phyloP scores from a whole-genome alignment of 495 filamentous ascomycete species.

The Aspergillus avenaceus region DNA sequence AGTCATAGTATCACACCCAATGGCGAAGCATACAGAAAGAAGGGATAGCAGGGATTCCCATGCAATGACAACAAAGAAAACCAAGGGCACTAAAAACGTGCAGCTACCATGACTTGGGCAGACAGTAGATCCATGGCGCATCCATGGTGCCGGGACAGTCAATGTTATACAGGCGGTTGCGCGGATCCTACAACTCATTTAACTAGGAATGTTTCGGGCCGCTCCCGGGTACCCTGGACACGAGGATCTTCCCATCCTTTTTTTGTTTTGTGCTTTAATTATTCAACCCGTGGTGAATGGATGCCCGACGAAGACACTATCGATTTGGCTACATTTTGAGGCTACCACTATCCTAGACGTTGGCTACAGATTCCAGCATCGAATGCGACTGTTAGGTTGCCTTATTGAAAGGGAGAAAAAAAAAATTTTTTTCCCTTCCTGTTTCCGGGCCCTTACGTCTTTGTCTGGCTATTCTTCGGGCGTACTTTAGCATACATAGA shows the following conservation, averaged over 20 bases:
- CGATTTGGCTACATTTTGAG: background rate
- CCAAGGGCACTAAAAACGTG: slow-evolving; percentile 10
- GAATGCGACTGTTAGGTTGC: background rate
- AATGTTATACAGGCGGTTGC: slow-evolving; percentile 11
- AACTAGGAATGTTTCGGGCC: slow-evolving; percentile 15
- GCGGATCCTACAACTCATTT: slow-evolving; percentile 16
- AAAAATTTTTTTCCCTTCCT: too few relatives aligned
- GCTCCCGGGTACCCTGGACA: slow-evolving; percentile 11
- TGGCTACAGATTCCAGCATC: background rate
- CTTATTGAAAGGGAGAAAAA: too few relatives aligned
- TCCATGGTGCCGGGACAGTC: slow-evolving; percentile 13
- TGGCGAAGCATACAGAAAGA: background rate
- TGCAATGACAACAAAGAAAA: background rate
- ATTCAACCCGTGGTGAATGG: background rate
- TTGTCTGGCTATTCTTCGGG: background rate
- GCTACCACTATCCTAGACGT: background rate
- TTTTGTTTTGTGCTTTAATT: background rate
- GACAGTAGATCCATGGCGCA: slow-evolving; percentile 13
- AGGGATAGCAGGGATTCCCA: slow-evolving; percentile 4
- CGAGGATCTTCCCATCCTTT: background rate
- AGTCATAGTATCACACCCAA: background rate
- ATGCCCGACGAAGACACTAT: background rate
- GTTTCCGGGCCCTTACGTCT: background rate
- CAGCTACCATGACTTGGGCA: slow-evolving; percentile 14
- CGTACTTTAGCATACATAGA: background rate